Conservation (phyloP, 352 stramenopile species). For the Phytophthora sojae region DNA sequence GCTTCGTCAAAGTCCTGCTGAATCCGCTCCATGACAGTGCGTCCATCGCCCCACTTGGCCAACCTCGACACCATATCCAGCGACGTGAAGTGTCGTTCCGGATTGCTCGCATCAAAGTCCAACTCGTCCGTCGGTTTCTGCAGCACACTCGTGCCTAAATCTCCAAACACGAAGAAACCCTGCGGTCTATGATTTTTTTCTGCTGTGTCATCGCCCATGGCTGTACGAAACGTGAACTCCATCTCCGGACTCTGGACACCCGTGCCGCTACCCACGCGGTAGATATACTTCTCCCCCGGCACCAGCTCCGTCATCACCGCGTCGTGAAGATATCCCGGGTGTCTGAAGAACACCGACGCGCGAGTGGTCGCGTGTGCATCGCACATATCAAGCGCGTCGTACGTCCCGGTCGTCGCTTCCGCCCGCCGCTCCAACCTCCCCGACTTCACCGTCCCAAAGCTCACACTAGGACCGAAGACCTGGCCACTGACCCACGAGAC, state of each 20-base stretch:
- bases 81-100: constrained; percentile 26
- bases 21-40: constrained; percentile 43
- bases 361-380: constrained; percentile 20
- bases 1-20: constrained; percentile 31
- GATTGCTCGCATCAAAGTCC: constrained; percentile 27
- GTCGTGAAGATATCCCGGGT: constrained; percentile 43
- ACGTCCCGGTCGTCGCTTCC: constrained; percentile 26
- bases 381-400: constrained; percentile 43
- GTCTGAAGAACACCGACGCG: constrained; percentile 28
- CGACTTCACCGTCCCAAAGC: constrained; percentile 32
- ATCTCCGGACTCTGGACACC: constrained; percentile 34
- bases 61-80: constrained; percentile 39
- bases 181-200: constrained; percentile 23
- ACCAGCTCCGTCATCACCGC: constrained; percentile 42
- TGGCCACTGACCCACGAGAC: constrained; percentile 54
- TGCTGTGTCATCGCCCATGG: constrained; percentile 13
- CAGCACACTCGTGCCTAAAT: constrained; percentile 50
- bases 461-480: constrained; percentile 40
- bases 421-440: constrained; percentile 9
- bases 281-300: constrained; percentile 36
- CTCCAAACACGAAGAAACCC: constrained; percentile 79
- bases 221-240: constrained; percentile 37
- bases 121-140: constrained; percentile 30
- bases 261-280: constrained; percentile 35
- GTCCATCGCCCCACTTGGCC: constrained; percentile 25